phyloP scores from a whole-genome alignment of 225 moss, liverwort and hornwort genomes.

The Straminergon stramineum region DNA sequence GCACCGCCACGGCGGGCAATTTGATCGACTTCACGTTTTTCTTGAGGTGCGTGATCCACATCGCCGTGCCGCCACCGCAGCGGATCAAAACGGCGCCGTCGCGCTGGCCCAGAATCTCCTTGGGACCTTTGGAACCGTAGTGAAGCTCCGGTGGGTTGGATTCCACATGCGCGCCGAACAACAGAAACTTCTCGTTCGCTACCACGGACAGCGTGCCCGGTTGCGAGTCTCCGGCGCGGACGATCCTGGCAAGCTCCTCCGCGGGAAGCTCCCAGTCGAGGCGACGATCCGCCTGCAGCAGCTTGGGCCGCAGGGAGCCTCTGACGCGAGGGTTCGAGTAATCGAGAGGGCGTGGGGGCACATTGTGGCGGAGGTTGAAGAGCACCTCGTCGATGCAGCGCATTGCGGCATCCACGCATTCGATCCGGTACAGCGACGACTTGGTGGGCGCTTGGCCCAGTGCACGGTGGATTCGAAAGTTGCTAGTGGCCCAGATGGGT shows the following conservation, averaged over 20 bases:
- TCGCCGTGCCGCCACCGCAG: constrained; percentile 17
- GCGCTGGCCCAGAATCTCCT: constrained; percentile 19
- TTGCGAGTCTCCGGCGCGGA: constrained; percentile 40
- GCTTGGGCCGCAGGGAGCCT: constrained; percentile 16
- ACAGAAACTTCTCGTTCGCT: not conserved
- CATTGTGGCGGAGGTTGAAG: not conserved
- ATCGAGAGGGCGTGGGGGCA: constrained; percentile 28
- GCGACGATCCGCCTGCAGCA: constrained; percentile 22
- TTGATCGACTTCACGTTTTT: constrained; percentile 27
- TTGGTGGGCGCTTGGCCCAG: not conserved
- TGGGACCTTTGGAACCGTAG: not conserved
- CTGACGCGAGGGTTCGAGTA: constrained; percentile 19
- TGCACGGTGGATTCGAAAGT: not conserved
- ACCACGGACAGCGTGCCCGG: constrained; percentile 31
- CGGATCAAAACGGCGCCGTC: constrained; percentile 35
- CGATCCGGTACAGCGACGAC: constrained; percentile 32
- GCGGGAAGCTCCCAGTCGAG: constrained; percentile 36
- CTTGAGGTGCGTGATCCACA: constrained; percentile 47
- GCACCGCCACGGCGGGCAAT: constrained; percentile 10
- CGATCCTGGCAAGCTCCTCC: constrained; percentile 17
- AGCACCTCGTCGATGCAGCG: constrained; percentile 33
- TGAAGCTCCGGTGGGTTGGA: not conserved
- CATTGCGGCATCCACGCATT: constrained; percentile 52
- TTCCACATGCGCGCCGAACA: constrained; percentile 53
- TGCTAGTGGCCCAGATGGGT: constrained; percentile 40